A percentile compares a stretch with the other conserved stretches of the same genome.
Conservation (phyloP, 306 rosid species). For the Abrus pulchellus region DNA sequence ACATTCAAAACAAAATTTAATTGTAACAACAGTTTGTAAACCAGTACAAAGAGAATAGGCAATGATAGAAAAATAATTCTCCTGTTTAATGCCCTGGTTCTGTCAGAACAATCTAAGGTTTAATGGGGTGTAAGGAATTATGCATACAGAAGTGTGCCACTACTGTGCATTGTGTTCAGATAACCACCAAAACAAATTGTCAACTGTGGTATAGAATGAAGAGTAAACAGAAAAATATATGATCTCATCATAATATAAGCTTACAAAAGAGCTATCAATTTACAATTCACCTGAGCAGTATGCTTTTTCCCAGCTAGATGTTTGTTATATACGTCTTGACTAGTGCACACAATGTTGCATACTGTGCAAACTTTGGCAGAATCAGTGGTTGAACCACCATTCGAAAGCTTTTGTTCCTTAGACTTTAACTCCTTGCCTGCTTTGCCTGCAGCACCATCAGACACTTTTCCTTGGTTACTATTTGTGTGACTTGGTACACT, state of each 20-base stretch:
- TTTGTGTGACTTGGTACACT: slow-evolving; percentile 44
- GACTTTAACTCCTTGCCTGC: slow-evolving; percentile 51
- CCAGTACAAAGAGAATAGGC: slow-evolving; percentile 14
- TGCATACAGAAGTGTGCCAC: neutral
- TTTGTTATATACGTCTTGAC: slow-evolving; percentile 62
- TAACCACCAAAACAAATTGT: neutral
- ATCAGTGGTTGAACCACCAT: slow-evolving; percentile 51
- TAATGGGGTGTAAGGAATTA: neutral
- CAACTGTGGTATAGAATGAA: neutral
- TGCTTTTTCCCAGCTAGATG: slow-evolving; percentile 76
- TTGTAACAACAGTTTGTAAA: neutral
- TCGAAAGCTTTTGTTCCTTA: slow-evolving; percentile 58
- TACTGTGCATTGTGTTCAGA: slow-evolving; percentile 3
- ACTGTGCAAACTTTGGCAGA: slow-evolving; percentile 58
- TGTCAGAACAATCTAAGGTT: neutral
- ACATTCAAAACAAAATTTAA: neutral
- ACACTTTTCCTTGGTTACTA: slow-evolving; percentile 47
- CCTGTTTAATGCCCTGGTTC: neutral
- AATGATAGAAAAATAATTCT: neutral
- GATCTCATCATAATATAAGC: slow-evolving; percentile 16
- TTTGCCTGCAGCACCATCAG: slow-evolving; percentile 42
- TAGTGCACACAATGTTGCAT: slow-evolving; percentile 69
- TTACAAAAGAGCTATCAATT: slow-evolving; percentile 31
- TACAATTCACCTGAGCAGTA: slow-evolving; percentile 65
- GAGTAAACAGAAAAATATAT: slow-evolving; percentile 1